Percentiles rank a stretch among this genome's conserved stretches.
These are phyloP conservation scores for Chlorella sorokiniana DNA, from an alignment of 139 green algal species.

Conservation along the genomic window DNA sequence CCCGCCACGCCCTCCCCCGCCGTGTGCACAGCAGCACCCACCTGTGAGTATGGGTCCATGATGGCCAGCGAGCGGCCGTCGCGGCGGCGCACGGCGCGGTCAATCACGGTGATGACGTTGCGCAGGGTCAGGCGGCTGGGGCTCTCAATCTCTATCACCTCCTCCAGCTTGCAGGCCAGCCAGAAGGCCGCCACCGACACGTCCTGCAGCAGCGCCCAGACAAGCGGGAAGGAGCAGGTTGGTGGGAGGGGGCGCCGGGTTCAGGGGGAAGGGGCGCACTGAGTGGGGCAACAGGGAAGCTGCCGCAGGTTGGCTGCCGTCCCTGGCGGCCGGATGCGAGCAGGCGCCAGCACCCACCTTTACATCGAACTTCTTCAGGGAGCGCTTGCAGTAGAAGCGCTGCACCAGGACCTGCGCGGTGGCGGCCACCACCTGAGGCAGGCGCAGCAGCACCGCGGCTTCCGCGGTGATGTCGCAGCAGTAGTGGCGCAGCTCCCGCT, in stretches of 20 bases:
- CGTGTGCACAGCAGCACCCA: constrained; percentile 5
- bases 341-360: constrained; percentile 62
- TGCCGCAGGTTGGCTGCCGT: neutral
- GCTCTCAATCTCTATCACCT: constrained; percentile 58
- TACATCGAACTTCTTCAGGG: constrained; percentile 78
- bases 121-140: constrained; percentile 30
- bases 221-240: too few species aligned
- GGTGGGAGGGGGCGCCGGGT: neutral
- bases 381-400: constrained; percentile 95
- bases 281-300: neutral
- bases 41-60: constrained; percentile 71
- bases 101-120: constrained; percentile 81
- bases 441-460: constrained; percentile 64
- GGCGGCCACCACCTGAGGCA: constrained; percentile 81
- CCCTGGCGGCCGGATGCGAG: neutral
- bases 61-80: constrained; percentile 49
- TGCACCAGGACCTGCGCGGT: constrained; percentile 94
- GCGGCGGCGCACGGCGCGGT: constrained; percentile 66
- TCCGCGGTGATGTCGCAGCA: constrained; percentile 82
- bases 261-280: neutral
- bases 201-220: constrained; percentile 57
- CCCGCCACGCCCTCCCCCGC: neutral
- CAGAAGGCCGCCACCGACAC: constrained; percentile 76
- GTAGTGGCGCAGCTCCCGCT: constrained; percentile 74
- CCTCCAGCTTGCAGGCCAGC: constrained; percentile 92